Conservation (phyloP, 352 stramenopile species). For the Globisporangium nagaii region DNA sequence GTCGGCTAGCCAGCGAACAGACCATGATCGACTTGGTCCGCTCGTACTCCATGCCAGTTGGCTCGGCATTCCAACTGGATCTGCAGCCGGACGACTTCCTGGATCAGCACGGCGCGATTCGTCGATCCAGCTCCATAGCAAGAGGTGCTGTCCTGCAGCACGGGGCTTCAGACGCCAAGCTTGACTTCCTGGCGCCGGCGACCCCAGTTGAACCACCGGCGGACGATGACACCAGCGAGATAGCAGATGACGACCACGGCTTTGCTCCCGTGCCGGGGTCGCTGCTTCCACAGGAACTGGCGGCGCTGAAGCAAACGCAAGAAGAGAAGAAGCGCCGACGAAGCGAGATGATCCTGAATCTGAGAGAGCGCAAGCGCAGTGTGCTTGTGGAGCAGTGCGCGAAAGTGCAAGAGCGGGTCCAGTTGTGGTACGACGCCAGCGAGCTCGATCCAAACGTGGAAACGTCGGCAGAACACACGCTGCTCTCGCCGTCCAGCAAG, state of each 20-base stretch:
- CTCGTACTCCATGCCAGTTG: conserved; percentile 4
- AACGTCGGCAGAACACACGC: conserved; percentile 22
- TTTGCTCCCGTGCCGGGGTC: neutral
- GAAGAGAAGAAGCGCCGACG: conserved; percentile 17
- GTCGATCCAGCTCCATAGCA: conserved; percentile 26
- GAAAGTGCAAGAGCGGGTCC: conserved; percentile 14
- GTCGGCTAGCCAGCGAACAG: too few species aligned
- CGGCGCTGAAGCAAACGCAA: neutral
- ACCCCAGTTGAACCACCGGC: neutral
- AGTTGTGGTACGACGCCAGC: conserved; percentile 26
- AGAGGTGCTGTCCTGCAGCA: conserved; percentile 23
- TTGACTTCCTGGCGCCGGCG: conserved; percentile 9
- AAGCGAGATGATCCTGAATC: conserved; percentile 14
- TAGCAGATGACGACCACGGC: neutral
- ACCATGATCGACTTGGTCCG: conserved; percentile 7
- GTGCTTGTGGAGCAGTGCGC: conserved; percentile 17
- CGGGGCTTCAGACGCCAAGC: conserved; percentile 15
- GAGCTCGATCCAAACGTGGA: conserved; percentile 23
- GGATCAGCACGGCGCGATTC: conserved; percentile 34
- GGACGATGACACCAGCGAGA: neutral
- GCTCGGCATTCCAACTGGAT: conserved; percentile 21
- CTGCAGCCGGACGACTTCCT: conserved; percentile 24
- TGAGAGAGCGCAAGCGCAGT: conserved; percentile 18
- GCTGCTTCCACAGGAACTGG: neutral
- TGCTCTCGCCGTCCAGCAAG: conserved; percentile 18